phyloP scores from a whole-genome alignment of 208 protist species.

The Zelonia costaricensis region DNA sequence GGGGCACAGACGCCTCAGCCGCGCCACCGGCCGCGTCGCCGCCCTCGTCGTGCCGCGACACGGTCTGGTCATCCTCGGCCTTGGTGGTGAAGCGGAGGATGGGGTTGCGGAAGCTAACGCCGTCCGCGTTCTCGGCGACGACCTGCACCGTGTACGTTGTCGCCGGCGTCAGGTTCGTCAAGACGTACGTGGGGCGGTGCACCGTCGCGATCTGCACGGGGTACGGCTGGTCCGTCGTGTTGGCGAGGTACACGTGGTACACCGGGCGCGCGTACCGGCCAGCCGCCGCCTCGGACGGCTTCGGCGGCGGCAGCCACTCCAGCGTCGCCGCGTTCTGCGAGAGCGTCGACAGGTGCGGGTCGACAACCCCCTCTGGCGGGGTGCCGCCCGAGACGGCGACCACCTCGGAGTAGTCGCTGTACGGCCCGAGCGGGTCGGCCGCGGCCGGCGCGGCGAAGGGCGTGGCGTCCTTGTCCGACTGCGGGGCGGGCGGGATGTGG shows the following conservation, averaged over 20 bases:
- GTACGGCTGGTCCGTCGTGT: conserved; percentile 41
- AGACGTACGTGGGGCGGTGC: conserved; percentile 36
- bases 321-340: conserved; percentile 58
- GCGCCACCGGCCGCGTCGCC: background rate
- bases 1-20: background rate
- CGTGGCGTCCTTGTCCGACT: background rate
- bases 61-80: conserved; percentile 49
- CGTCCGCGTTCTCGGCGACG: conserved; percentile 77
- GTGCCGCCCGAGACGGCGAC: conserved; percentile 69
- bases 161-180: conserved; percentile 64
- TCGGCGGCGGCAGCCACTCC: conserved; percentile 65
- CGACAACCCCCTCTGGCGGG: conserved; percentile 78
- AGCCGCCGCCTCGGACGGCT: conserved; percentile 16
- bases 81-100: conserved; percentile 77
- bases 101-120: conserved; percentile 85
- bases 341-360: conserved; percentile 60
- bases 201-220: conserved; percentile 34
- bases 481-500: background rate
- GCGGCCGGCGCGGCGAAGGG: background rate
- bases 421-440: conserved; percentile 22
- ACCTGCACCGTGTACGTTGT: conserved; percentile 85
- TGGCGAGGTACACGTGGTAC: conserved; percentile 73
- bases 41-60: conserved; percentile 40
- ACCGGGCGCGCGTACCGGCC: conserved; percentile 34
- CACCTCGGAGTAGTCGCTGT: conserved; percentile 76